Conservation (phyloP, 495 filamentous ascomycete genomes). For the Staphylotrichum longicolle region DNA sequence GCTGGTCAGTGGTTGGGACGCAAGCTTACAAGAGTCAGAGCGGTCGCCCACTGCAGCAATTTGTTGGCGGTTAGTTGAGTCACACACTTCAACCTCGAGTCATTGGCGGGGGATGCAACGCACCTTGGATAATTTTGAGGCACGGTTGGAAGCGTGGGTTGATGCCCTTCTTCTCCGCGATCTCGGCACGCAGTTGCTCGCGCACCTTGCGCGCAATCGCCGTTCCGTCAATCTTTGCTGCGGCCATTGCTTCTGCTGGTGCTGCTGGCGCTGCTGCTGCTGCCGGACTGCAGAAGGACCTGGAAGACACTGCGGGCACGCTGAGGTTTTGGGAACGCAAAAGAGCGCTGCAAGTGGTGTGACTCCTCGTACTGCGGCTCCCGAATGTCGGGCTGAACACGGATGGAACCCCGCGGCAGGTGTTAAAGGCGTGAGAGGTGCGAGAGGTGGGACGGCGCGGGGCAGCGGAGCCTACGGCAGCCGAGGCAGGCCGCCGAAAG, state of each 20-base stretch:
- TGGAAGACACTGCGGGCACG: constrained; percentile 12
- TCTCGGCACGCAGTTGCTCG: constrained; percentile 71
- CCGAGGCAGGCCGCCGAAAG: constrained; percentile 22
- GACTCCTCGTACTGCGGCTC: constrained; percentile 6
- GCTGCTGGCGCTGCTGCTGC: constrained; percentile 69
- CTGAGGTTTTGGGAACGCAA: constrained; percentile 11
- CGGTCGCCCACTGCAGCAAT: constrained; percentile 69
- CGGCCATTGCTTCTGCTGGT: constrained; percentile 62
- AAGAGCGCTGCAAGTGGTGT: constrained; percentile 15
- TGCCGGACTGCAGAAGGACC: constrained; percentile 43
- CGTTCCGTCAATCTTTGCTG: constrained; percentile 91
- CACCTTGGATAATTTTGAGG: constrained; percentile 90
- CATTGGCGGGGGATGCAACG: constrained; percentile 25
- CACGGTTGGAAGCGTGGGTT: constrained; percentile 86
- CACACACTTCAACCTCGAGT: background rate
- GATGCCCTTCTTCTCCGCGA: constrained; percentile 71
- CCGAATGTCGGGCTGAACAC: constrained; percentile 1
- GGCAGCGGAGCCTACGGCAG: constrained; percentile 22
- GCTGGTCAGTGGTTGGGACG: constrained; percentile 10
- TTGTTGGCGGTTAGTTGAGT: constrained; percentile 22
- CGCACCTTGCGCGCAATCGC: constrained; percentile 89
- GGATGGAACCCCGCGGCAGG: constrained; percentile 8
- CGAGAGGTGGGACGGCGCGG: constrained; percentile 19
- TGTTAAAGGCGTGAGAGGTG: too few relatives aligned
- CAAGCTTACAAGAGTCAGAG: constrained; percentile 79